Evolutionary conservation across 768 basidiomycete genomes (phyloP), one percentile per base, ranked within the genome.

Genomic region (Leccinum sublutescens): DNA sequence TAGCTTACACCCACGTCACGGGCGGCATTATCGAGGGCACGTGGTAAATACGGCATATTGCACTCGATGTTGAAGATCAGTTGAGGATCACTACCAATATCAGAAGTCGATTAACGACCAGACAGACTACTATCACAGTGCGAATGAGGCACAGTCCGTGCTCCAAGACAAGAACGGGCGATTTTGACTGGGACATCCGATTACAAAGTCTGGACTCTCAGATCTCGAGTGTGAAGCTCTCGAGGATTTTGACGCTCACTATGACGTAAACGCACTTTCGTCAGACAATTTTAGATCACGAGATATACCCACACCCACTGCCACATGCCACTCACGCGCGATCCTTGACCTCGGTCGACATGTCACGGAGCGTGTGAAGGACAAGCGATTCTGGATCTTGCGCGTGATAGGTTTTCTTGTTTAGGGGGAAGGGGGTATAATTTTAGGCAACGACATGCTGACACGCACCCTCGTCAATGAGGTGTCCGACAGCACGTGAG

Each of bases 51-150:
- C 62, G 62, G 62, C 67, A 64, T 54, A 43, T 34, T 12, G 48
- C 10, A 25, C 45, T 54, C 49, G 57, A 60, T 45, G 50, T 34
- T 58, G 66, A 68, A 70, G 62, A 69, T 70, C 68, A 62, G 60
- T 69, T 62, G 68, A 67, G 66, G 68, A 70, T 70, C 70, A 61
- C 62, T 71, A 43, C 65, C 55, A 52, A 15, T 52, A 51, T 63
- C 52, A 55, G 67, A 71, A 69, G 65, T n/a, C 47, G 58, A 71
- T 69, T 62, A 56, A 64, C 68, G 58, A 58, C 48, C 51, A 34
- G 48, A 34, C 27, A 60, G 33, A 58, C 53, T 57, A 40, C 36
- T 53, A 55, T 40, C 56, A 47, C 29, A 47, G 21, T 29, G 49
- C 19, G 33, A 40, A 54, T 38, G 67, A 58, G 51, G 54, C 43